A percentile compares a stretch with the other conserved stretches of the same genome.
Evolutionary conservation across 306 rosid genomes (phyloP).

Genomic region (Trifolium dubium): DNA sequence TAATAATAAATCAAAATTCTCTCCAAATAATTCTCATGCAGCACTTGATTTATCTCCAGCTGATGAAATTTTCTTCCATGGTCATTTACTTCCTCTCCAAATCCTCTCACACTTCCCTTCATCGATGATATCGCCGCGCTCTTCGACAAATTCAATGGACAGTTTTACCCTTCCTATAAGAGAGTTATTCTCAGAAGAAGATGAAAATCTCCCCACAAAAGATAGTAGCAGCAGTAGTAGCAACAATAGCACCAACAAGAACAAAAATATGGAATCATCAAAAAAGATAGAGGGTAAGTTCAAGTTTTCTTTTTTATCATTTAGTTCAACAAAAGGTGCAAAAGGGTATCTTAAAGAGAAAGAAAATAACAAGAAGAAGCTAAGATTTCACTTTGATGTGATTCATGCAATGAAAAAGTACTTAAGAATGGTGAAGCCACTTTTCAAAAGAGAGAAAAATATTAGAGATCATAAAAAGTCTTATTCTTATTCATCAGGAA

Average conservation of each 20-base stretch:
- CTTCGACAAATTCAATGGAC: slow-evolving; percentile 74
- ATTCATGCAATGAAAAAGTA: slow-evolving; percentile 67
- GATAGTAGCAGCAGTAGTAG: slow-evolving; percentile 30
- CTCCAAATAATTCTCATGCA: slow-evolving; percentile 45
- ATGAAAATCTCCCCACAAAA: slow-evolving; percentile 35
- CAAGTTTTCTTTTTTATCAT: slow-evolving; percentile 61
- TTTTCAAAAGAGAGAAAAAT: slow-evolving; percentile 58
- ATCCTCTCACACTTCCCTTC: slow-evolving; percentile 79
- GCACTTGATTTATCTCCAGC: slow-evolving; percentile 92
- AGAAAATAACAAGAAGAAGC: slow-evolving; percentile 52
- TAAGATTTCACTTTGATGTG: slow-evolving; percentile 58
- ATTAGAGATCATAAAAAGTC: slow-evolving; percentile 39
- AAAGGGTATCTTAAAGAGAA: slow-evolving; percentile 54
- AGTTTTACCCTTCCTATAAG: slow-evolving; percentile 70
- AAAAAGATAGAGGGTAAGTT: slow-evolving; percentile 55
- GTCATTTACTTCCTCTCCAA: slow-evolving; percentile 94
- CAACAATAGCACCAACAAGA: slow-evolving; percentile 25
- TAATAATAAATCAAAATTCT: slow-evolving; percentile 45
- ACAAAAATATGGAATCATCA: slow-evolving; percentile 24
- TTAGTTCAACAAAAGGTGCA: slow-evolving; percentile 57
- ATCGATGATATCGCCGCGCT: slow-evolving; percentile 60
- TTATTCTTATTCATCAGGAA: slow-evolving; percentile 56
- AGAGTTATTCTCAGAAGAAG: slow-evolving; percentile 43
- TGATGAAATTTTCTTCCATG: slow-evolving; percentile 96
- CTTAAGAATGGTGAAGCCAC: slow-evolving; percentile 62